These are phyloP conservation scores for Tilletiaria anomala DNA, from an alignment of 1,284 basidiomycete species.

Conservation along the genomic window DNA sequence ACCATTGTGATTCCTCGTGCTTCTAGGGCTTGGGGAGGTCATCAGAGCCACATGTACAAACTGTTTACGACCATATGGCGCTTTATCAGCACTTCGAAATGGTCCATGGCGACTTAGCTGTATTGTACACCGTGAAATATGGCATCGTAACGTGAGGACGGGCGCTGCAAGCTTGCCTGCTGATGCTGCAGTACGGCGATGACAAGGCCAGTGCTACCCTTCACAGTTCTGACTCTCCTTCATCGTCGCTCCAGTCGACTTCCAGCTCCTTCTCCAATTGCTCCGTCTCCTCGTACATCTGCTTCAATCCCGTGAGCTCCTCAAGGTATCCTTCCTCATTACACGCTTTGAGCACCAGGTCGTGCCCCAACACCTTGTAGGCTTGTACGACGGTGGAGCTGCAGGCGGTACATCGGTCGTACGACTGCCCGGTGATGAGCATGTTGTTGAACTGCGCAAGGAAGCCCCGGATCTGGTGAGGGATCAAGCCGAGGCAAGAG, in stretches of 20 bases:
- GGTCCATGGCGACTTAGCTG: no score
- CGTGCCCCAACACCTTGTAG: slow-evolving; percentile 51
- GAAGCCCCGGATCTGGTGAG: slow-evolving; percentile 85
- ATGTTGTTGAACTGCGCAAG: slow-evolving; percentile 71
- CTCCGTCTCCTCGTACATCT: slow-evolving; percentile 39
- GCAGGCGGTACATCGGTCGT: slow-evolving; percentile 78
- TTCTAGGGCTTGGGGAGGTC: no score
- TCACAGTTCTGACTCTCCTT: no score
- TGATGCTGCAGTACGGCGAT: no score
- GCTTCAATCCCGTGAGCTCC: slow-evolving; percentile 66
- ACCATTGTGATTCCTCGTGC: no score
- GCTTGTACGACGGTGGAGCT: slow-evolving; percentile 18
- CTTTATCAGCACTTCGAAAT: no score
- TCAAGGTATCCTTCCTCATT: slow-evolving; percentile 72
- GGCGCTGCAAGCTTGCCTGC: no score
- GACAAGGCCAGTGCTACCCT: no score
- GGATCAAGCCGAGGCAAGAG: slow-evolving; percentile 64
- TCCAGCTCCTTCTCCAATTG: slow-evolving; percentile 14
- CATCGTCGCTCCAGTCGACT: slow-evolving; percentile 19
- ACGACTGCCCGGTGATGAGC: slow-evolving; percentile 70
- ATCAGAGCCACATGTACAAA: no score
- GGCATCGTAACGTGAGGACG: no score
- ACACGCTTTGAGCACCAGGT: slow-evolving; percentile 64
- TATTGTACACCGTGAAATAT: no score
- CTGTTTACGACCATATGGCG: no score